Percentiles rank a stretch among this genome's conserved stretches.
These are phyloP conservation scores for Amanita rimosa DNA, from an alignment of 768 basidiomycete species.

Conservation along the genomic window DNA sequence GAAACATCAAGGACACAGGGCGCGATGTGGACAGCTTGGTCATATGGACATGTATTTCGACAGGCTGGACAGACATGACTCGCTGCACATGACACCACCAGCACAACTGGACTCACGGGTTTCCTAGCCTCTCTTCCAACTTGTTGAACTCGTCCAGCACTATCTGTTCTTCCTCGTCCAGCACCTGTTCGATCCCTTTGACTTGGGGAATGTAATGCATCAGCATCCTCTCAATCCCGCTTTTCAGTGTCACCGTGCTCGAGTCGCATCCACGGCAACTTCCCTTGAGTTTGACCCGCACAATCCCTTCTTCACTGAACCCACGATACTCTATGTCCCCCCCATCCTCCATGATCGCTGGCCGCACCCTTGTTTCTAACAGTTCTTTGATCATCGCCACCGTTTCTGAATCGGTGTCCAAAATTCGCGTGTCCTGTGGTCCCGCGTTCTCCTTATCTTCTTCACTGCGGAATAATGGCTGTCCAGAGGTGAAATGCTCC, in stretches of 20 bases:
- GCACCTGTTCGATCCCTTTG: constrained; percentile 83
- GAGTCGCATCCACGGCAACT: constrained; percentile 94
- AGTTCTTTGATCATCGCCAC: constrained; percentile 99
- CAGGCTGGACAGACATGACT: constrained; percentile 35
- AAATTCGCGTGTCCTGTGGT: constrained; percentile 86
- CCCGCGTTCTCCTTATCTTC: constrained; percentile 74
- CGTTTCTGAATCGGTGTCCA: constrained; percentile 92
- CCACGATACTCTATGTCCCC: constrained; percentile 96
- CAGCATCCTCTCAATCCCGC: constrained; percentile 96
- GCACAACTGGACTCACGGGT: constrained; percentile 35
- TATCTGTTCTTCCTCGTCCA: constrained; percentile 84
- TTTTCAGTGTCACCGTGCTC: constrained; percentile 91
- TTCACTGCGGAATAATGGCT: constrained; percentile 74
- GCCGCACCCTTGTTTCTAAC: constrained; percentile 87
- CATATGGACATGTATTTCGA: constrained; percentile 75
- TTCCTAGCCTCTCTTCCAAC: constrained; percentile 59
- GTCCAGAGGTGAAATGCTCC: constrained; percentile 94
- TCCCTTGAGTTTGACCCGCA: constrained; percentile 88
- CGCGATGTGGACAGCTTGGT: too few relatives aligned
- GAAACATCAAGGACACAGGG: too few relatives aligned
- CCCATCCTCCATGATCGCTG: constrained; percentile 98
- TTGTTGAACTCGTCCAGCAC: constrained; percentile 85
- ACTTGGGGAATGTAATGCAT: constrained; percentile 99
- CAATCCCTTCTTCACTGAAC: constrained; percentile 75
- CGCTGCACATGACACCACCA: neutral